Percentiles rank a stretch among this genome's conserved stretches.
Evolutionary conservation across 805 yeast genomes (phyloP).

Genomic region (Ogataea zsoltii): DNA sequence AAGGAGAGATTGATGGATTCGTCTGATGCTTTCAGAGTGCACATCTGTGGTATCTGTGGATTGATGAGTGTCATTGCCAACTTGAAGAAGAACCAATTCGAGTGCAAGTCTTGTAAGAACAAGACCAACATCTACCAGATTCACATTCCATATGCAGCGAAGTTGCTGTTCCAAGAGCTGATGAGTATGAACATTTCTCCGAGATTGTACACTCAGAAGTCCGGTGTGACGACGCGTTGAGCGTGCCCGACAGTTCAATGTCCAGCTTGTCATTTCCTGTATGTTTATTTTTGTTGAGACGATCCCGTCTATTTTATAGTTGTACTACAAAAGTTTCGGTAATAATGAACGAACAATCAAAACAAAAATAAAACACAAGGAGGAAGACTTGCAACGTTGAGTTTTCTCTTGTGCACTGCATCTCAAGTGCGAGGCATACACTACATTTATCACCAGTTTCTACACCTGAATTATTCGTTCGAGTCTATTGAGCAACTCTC

Average conservation of each 20-base stretch:
- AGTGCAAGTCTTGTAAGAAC: conserved; percentile 97
- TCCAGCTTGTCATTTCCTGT: neutral
- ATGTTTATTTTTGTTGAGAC: conserved; percentile 1
- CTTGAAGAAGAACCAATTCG: conserved; percentile 95
- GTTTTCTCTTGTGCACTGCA: too few species aligned
- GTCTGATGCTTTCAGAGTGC: conserved; percentile 97
- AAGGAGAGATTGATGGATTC: conserved; percentile 99
- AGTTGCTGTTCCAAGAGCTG: conserved; percentile 94
- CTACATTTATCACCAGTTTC: too few species aligned
- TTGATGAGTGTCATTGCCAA: conserved; percentile 97
- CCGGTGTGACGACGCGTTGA: conserved; percentile 34
- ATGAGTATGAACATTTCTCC: conserved; percentile 99
- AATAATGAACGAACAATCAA: neutral
- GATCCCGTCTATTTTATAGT: neutral
- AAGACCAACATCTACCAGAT: conserved; percentile 97
- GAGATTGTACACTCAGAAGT: conserved; percentile 84
- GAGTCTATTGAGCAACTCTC: too few species aligned
- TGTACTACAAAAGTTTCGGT: neutral
- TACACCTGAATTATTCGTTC: too few species aligned
- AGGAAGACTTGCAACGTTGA: too few species aligned
- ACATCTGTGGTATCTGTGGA: conserved; percentile 98
- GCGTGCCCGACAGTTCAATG: too few species aligned
- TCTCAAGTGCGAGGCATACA: too few species aligned
- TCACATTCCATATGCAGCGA: conserved; percentile 98
- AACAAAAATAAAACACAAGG: too few species aligned